Conservation (phyloP, 1,139 yeast species). For the Yamadazyma conglobata region DNA sequence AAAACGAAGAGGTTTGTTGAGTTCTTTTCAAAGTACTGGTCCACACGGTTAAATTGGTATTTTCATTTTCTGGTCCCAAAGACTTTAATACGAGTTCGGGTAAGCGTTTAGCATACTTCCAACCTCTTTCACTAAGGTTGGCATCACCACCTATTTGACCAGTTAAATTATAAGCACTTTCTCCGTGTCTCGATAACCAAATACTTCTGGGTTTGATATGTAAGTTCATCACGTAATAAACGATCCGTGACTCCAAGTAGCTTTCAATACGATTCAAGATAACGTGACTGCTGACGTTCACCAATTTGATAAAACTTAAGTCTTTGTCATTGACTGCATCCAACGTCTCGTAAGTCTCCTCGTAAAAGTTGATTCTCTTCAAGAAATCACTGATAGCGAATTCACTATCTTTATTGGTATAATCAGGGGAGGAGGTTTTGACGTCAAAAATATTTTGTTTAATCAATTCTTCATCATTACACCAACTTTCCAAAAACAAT, state of each 20-base stretch:
- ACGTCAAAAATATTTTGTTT: conserved; percentile 81
- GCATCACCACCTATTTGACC: conserved; percentile 98
- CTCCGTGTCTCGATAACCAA: conserved; percentile 95
- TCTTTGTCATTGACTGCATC: conserved; percentile 54
- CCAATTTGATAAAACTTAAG: conserved; percentile 78
- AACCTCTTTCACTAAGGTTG: conserved; percentile 78
- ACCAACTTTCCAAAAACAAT: conserved; percentile 87
- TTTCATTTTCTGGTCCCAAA: conserved; percentile 61
- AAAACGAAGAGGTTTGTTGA: conserved; percentile 82
- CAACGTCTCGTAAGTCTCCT: conserved; percentile 71
- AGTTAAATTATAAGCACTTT: conserved; percentile 83
- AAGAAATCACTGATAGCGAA: conserved; percentile 70
- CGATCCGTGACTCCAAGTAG: conserved; percentile 88
- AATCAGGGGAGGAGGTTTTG: conserved; percentile 85
- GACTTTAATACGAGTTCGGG: conserved; percentile 75
- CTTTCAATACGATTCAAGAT: conserved; percentile 84
- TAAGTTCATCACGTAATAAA: conserved; percentile 91
- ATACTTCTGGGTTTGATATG: conserved; percentile 90
- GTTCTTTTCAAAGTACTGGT: conserved; percentile 91
- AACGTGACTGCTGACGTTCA: conserved; percentile 84
- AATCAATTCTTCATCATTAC: conserved; percentile 77
- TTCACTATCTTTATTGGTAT: conserved; percentile 67
- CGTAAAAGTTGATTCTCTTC: conserved; percentile 70
- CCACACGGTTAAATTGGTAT: conserved; percentile 84
- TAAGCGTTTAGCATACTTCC: conserved; percentile 76